Percentiles rank a stretch among this genome's conserved stretches.
Conservation (phyloP, 2,329 filamentous ascomycete genomes). For the Lachnellula subtilissima region DNA sequence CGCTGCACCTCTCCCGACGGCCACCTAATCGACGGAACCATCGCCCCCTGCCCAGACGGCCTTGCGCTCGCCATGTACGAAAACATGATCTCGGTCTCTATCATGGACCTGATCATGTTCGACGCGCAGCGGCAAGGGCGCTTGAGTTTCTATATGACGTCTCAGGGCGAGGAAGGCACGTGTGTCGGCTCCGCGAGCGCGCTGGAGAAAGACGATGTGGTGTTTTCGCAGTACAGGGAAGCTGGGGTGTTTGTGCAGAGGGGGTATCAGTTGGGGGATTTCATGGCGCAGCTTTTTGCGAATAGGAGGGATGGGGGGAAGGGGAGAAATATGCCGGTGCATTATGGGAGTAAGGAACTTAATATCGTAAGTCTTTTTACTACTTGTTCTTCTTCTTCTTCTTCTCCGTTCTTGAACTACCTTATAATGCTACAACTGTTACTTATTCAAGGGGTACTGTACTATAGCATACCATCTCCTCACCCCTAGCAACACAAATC, state of each 20-base stretch:
- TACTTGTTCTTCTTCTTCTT: neutral
- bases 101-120: conserved; percentile 98
- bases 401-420: neutral
- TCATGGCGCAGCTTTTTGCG: conserved; percentile 93
- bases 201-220: conserved; percentile 75
- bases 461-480: conserved; percentile 73
- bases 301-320: conserved; percentile 75
- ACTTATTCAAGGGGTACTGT: too few relatives aligned
- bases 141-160: conserved; percentile 80
- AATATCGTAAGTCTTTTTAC: conserved; percentile 62
- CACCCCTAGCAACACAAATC: conserved; percentile 80
- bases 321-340: conserved; percentile 94
- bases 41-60: conserved; percentile 45
- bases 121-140: conserved; percentile 79
- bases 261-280: conserved; percentile 80
- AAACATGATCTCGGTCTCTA: conserved; percentile 64
- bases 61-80: conserved; percentile 35
- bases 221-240: conserved; percentile 94
- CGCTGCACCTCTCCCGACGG: conserved; percentile 85
- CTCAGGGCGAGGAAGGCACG: conserved; percentile 63
- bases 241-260: conserved; percentile 86
- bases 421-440: too few relatives aligned
- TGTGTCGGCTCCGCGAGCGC: conserved; percentile 85
- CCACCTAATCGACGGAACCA: conserved; percentile 68
- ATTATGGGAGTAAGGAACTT: conserved; percentile 80